These are phyloP conservation scores for Talaromyces liani DNA, from an alignment of 495 filamentous ascomycete species.

Conservation along the genomic window DNA sequence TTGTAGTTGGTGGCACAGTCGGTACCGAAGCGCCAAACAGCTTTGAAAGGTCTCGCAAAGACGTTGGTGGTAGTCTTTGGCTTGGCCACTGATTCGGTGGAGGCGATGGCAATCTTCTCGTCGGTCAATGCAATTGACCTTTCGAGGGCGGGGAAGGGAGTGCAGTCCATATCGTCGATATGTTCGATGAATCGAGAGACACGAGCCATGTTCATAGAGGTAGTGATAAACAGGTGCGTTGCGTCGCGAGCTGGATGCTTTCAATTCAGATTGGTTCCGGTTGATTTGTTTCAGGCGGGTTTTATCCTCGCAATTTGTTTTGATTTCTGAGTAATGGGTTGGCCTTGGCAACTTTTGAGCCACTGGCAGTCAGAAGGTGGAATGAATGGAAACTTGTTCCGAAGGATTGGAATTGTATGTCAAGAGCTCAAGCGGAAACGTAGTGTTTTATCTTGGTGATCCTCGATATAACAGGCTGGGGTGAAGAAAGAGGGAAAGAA, in stretches of 20 bases:
- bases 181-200: constrained; percentile 7
- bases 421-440: constrained; percentile 4
- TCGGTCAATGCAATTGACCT: not conserved
- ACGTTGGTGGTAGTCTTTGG: not conserved
- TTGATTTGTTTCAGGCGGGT: not conserved
- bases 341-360: not conserved
- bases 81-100: not conserved
- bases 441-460: not conserved
- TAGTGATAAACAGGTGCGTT: not conserved
- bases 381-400: not conserved
- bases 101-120: not conserved
- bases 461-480: not conserved
- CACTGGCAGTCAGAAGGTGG: constrained; percentile 1
- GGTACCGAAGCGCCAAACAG: not conserved
- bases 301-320: not conserved
- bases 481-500: constrained; percentile 1
- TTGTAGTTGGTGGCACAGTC: not conserved
- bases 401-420: not conserved
- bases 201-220: constrained; percentile 7
- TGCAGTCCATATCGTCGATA: not conserved
- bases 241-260: not conserved
- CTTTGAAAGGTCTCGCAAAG: not conserved
- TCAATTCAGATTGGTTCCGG: not conserved
- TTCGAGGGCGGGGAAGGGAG: not conserved
- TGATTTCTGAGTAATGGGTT: not conserved